Evolutionary conservation across 192 early-diverging fungal species (phyloP).

Genomic region (Dimargaris verticillata): DNA sequence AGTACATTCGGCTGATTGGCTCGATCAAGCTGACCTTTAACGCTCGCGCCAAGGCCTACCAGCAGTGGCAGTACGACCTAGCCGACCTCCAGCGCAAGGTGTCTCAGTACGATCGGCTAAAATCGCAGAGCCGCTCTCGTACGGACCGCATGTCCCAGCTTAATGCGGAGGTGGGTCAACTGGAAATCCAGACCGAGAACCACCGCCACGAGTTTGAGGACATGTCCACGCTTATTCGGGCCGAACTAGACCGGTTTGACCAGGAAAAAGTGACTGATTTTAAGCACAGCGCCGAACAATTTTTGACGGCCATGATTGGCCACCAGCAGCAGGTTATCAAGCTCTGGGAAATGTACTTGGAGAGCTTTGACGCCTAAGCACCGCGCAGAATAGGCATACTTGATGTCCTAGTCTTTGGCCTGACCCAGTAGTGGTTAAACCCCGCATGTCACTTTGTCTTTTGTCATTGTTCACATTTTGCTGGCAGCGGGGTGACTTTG

Average conservation of each 20-base stretch:
- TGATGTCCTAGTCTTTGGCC: background rate
- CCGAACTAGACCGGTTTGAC: slow-evolving; percentile 67
- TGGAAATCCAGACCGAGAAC: slow-evolving; percentile 27
- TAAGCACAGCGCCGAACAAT: slow-evolving; percentile 48
- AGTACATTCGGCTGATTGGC: slow-evolving; percentile 75
- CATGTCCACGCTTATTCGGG: slow-evolving; percentile 48
- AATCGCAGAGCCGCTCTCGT: slow-evolving; percentile 19
- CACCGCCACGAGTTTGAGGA: slow-evolving; percentile 52
- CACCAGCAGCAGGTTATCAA: slow-evolving; percentile 57
- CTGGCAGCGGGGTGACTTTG: background rate
- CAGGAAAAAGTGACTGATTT: slow-evolving; percentile 65
- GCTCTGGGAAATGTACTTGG: slow-evolving; percentile 32
- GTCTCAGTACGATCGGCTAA: slow-evolving; percentile 43
- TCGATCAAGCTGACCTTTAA: slow-evolving; percentile 67
- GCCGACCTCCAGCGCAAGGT: slow-evolving; percentile 52
- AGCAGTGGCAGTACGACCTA: slow-evolving; percentile 49
- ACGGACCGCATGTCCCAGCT: slow-evolving; percentile 22
- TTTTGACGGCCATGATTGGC: slow-evolving; percentile 57
- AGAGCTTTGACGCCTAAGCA: background rate
- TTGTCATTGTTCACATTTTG: background rate
- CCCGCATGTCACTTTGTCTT: background rate
- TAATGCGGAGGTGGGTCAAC: slow-evolving; percentile 22
- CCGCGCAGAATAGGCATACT: background rate
- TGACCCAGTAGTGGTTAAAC: background rate
- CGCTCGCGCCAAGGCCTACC: slow-evolving; percentile 49